Percentiles rank a stretch among this genome's conserved stretches.
Evolutionary conservation across 129 eudicot genomes (phyloP).

Genomic region (Chrysanthemum lavandulifolium): DNA sequence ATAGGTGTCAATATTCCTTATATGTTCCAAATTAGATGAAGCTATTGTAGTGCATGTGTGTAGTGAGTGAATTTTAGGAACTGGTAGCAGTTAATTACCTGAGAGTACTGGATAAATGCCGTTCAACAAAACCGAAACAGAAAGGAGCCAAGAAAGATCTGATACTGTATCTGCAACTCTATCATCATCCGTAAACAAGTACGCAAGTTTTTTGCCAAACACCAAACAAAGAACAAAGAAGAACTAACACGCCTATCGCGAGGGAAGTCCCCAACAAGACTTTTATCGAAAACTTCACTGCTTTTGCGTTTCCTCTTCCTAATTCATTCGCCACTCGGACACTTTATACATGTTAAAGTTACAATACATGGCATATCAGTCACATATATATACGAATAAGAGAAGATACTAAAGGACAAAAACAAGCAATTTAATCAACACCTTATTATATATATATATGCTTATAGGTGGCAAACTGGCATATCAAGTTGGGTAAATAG

Average conservation of each 20-base stretch:
- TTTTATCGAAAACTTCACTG: slow-evolving; percentile 66
- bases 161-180: slow-evolving; percentile 58
- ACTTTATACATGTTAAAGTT: slow-evolving; percentile 33
- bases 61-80: neutral
- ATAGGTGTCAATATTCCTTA: no score
- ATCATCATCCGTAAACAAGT: slow-evolving; percentile 56
- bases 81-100: neutral
- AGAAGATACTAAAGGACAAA: neutral
- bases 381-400: neutral
- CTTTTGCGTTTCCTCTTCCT: slow-evolving; percentile 81
- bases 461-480: neutral
- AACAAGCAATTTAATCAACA: neutral
- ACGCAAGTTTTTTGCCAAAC: slow-evolving; percentile 56
- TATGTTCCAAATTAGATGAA: no score
- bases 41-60: neutral
- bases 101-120: slow-evolving; percentile 55
- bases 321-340: slow-evolving; percentile 90
- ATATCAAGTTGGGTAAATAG: neutral
- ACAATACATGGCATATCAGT: slow-evolving; percentile 9
- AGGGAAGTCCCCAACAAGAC: slow-evolving; percentile 61
- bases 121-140: slow-evolving; percentile 67
- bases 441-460: neutral
- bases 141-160: slow-evolving; percentile 57
- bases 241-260: slow-evolving; percentile 47
- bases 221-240: slow-evolving; percentile 56